phyloP scores from a whole-genome alignment of 2,329 filamentous ascomycete species.

The Neodidymelliopsis sp. region DNA sequence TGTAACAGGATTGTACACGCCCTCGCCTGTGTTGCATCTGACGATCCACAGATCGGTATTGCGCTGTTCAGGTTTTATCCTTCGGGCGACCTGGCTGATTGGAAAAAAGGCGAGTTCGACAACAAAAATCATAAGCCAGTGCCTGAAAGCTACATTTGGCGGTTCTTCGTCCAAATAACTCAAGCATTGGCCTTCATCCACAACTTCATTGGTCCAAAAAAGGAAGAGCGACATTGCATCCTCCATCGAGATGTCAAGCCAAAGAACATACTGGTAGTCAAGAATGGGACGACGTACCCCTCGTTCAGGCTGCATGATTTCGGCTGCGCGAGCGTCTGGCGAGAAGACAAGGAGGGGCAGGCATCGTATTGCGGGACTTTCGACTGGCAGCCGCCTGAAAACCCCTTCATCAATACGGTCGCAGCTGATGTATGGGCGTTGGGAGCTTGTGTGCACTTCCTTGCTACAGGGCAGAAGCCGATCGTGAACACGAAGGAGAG shows the following conservation, averaged over 20 bases:
- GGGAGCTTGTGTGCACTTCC: constrained; percentile 41
- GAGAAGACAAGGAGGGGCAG: neutral
- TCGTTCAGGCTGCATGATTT: constrained; percentile 41
- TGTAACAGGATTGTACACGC: constrained; percentile 32
- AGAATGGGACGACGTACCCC: constrained; percentile 34
- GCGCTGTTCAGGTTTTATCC: constrained; percentile 31
- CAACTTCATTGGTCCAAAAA: constrained; percentile 18
- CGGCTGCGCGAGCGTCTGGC: constrained; percentile 19
- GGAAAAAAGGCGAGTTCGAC: constrained; percentile 27
- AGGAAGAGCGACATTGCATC: constrained; percentile 4
- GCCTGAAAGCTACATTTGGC: constrained; percentile 39
- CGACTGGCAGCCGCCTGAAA: constrained; percentile 42
- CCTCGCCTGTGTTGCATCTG: constrained; percentile 12
- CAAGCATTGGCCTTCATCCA: constrained; percentile 41
- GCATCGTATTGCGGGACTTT: constrained; percentile 26
- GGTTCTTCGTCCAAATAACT: constrained; percentile 37
- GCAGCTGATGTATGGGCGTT: constrained; percentile 44
- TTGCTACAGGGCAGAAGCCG: constrained; percentile 32
- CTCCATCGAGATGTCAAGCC: constrained; percentile 41
- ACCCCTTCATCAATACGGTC: constrained; percentile 33
- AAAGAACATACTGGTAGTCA: constrained; percentile 34
- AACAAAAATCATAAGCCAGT: constrained; percentile 25
- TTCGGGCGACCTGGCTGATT: constrained; percentile 31
- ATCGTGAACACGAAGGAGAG: constrained; percentile 12
- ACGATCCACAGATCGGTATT: constrained; percentile 17